Conservation (phyloP, 768 basidiomycete genomes). For the Russula brevipes region DNA sequence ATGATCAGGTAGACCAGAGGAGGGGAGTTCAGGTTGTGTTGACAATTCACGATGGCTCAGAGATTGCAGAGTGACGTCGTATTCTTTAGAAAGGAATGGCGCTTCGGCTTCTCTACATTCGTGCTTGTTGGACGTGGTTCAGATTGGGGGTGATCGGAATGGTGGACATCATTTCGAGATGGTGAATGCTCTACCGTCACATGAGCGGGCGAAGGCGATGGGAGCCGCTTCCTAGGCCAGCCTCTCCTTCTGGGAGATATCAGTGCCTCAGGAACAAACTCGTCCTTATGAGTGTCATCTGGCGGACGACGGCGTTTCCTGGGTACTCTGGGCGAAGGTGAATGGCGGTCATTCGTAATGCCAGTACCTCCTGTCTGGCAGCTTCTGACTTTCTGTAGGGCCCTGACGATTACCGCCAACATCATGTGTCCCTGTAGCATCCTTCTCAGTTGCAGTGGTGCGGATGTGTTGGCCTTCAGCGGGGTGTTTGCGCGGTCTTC, state of each 20-base stretch:
- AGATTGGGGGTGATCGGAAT: background rate
- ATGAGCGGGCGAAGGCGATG: background rate
- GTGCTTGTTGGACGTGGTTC: background rate
- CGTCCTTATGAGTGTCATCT: constrained; percentile 25
- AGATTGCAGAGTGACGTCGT: background rate
- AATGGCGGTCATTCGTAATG: background rate
- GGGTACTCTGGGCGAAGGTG: constrained; percentile 22
- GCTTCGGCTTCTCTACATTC: background rate
- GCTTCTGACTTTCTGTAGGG: background rate
- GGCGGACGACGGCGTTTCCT: constrained; percentile 37
- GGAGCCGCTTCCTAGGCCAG: constrained; percentile 20
- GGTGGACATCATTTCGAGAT: background rate
- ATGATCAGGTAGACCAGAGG: background rate
- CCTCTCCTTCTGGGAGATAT: constrained; percentile 21
- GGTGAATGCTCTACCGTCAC: background rate
- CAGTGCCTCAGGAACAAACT: background rate
- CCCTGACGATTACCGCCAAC: background rate
- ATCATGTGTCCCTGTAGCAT: background rate
- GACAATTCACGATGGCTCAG: background rate
- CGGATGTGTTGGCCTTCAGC: constrained; percentile 24
- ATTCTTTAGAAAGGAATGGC: background rate
- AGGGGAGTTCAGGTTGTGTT: background rate
- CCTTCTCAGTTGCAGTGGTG: constrained; percentile 15
- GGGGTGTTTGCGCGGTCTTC: constrained; percentile 32
- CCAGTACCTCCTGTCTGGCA: background rate